Evolutionary conservation across 2,329 filamentous ascomycete species (phyloP), one percentile per base, ranked within the genome.

Genomic region (Cyphellophora attinorum): DNA sequence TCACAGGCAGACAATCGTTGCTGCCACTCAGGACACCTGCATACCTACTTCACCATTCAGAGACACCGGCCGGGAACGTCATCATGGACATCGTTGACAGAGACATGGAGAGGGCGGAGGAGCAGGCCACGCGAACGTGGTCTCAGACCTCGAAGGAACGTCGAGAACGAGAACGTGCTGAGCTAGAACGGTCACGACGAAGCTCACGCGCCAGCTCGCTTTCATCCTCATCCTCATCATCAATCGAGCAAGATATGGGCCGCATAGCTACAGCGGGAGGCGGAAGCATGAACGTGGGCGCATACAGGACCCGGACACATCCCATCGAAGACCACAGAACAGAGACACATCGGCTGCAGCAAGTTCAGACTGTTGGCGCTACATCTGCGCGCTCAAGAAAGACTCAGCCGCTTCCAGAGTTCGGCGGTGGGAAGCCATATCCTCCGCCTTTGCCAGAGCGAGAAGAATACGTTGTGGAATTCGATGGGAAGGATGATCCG

Each of bases 401-500:
- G 12, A 43, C 51, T 10, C 57, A 48, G 35, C 57, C 59, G 18
- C 39, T 62, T 19, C 59, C 60, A 1, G 49, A 56, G 14, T 63
- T 63, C 43, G 74, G 74, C 3, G 70, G 58, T 18, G 70, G 69
- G 2, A 76, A 75, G 45, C 61, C 69, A 5, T 74, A 68, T 49
- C 74, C 74, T 5, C 70, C 70, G 11, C 58, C 56, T 0, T 51
- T 76, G 11, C 71, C 71, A 5, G 65, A 65, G n/a, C 59, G 62
- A 41, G 71, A 76, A 48, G 68, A 74, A 39, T 77, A 76, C 51
- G 71, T 76, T 2, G 72, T 76, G 10, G 72, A 85, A 57, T 94
- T 93, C 52, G 80, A 88, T 47, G 86, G 85, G 0, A 79, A 76
- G 1, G 70, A 86, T 44, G 86, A 94, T 51, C 85, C 85, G 2